Base-by-base conservation (phyloP, 2,329 filamentous ascomycete genomes). In the Colletotrichum neosansevieriae region DNA sequence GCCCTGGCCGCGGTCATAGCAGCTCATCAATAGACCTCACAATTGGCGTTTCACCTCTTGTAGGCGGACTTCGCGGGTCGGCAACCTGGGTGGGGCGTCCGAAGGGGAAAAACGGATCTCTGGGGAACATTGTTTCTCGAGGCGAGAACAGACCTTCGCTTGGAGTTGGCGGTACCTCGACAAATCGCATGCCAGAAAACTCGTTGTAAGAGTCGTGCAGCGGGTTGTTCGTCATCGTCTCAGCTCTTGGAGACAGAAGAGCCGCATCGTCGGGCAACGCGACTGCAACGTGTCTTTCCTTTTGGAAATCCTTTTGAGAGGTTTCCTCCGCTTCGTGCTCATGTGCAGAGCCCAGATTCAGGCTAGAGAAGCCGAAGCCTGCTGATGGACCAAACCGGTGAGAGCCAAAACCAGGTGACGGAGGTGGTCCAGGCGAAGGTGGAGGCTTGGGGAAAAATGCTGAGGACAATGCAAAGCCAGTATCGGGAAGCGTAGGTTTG, bases 11-110 rank as follows among this genome's bases (percentile, higher is more conserved):
- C 34, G 62, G 58, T 83, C 84, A 94, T 78, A 94, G 82, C 58
- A 94, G 83, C 74, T 94, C 92, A 76, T 93, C 91, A 74, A 95
- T 95, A 67, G 91, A 94, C 64, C 92, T 85, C 58, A 90, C 88
- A 69, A 95, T 94, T 3, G 92, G 91, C 66, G 88, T 89, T 76
- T 92, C 91, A 44, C 92, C 92, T 74, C 87, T 88, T 12, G 91
- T 92, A 0, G 91, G 90, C 15, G 92, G 92, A 76, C 92, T 94
- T 73, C 92, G 83, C 13, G 92, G 92, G 75, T 94, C 91, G 13
- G 83, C 83, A 11, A 83, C 79, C 69, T 86, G 84, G 3, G 80
- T 73, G 11, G 86, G 86, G 42, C 84, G 82, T 50, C 81, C 83
- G 71, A 88, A 88, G 2, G 84, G 80, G 53, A 78, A 81, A 64